A percentile compares a stretch with the other conserved stretches of the same genome.
Evolutionary conservation across 2,329 filamentous ascomycete genomes (phyloP).

Genomic region (Hypoxylon sp.): DNA sequence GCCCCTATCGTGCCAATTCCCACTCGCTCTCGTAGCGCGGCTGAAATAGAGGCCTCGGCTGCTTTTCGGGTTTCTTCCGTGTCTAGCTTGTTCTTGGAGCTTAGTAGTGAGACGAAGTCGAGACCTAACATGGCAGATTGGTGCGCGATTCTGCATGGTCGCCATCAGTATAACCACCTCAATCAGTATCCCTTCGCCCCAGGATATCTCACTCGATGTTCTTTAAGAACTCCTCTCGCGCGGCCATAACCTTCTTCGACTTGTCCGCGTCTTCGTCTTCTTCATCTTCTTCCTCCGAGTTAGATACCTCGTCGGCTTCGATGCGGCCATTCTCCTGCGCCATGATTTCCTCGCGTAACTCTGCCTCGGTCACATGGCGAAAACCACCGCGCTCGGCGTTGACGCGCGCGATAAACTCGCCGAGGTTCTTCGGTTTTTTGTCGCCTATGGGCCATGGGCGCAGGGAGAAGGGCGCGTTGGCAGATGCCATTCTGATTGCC

Average conservation of each 20-base stretch:
- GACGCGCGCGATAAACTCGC: constrained; percentile 82
- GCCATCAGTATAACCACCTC: constrained; percentile 31
- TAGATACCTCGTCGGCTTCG: constrained; percentile 59
- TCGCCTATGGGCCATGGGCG: constrained; percentile 72
- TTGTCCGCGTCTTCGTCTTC: constrained; percentile 60
- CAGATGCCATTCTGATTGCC: constrained; percentile 41
- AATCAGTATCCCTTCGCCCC: constrained; percentile 20
- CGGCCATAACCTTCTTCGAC: constrained; percentile 57
- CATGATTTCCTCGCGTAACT: constrained; percentile 76
- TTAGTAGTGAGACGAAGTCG: constrained; percentile 85
- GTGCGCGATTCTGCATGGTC: constrained; percentile 60
- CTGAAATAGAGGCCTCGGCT: constrained; percentile 77
- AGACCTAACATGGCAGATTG: constrained; percentile 77
- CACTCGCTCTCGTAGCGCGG: constrained; percentile 75
- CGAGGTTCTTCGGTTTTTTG: constrained; percentile 72
- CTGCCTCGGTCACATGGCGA: constrained; percentile 80
- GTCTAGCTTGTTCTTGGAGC: constrained; percentile 70
- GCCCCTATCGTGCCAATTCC: constrained; percentile 81
- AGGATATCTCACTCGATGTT: constrained; percentile 66
- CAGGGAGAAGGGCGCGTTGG: constrained; percentile 66
- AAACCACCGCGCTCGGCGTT: constrained; percentile 85
- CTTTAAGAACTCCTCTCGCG: constrained; percentile 69
- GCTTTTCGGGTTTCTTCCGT: constrained; percentile 48
- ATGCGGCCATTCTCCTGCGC: constrained; percentile 57
- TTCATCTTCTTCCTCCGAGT: constrained; percentile 62